These are phyloP conservation scores for Panicum hallii DNA, from an alignment of 202 grass and related monocot species.

Conservation along the genomic window DNA sequence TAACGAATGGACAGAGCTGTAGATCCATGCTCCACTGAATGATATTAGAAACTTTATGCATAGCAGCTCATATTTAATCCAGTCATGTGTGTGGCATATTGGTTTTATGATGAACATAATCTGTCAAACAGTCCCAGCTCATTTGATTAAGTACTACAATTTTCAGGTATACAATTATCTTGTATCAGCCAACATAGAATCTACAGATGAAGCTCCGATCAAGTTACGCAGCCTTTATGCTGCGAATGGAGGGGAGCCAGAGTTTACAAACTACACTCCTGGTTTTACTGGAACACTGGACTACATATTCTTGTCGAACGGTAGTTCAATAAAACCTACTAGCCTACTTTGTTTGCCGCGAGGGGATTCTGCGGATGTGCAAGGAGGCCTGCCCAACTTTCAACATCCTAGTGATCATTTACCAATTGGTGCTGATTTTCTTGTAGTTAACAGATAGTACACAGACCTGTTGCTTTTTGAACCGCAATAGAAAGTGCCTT, in stretches of 20 bases:
- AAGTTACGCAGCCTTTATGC: conserved; percentile 78
- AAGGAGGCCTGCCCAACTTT: conserved; percentile 80
- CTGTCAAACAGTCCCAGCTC: background rate
- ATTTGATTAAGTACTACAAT: conserved; percentile 24
- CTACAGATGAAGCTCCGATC: conserved; percentile 44
- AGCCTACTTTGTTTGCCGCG: conserved; percentile 73
- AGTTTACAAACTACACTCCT: conserved; percentile 91
- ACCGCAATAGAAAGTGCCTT: background rate
- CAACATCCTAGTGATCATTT: conserved; percentile 90
- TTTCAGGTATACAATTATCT: conserved; percentile 90
- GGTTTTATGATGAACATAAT: conserved; percentile 17
- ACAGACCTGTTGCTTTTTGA: conserved; percentile 19
- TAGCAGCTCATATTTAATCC: conserved; percentile 1
- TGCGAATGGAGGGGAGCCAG: conserved; percentile 77
- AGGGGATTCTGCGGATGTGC: conserved; percentile 55
- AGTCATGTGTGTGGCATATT: conserved; percentile 7
- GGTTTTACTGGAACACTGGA: conserved; percentile 91
- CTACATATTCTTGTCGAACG: conserved; percentile 67
- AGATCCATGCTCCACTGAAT: conserved; percentile 34
- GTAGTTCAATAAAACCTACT: conserved; percentile 61
- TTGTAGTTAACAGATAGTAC: conserved; percentile 40
- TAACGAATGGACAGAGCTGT: conserved; percentile 4
- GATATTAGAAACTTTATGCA: conserved; percentile 7
- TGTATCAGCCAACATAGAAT: conserved; percentile 48
- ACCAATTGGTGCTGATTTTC: conserved; percentile 83